Base-by-base conservation (phyloP, 1,284 basidiomycete species). In the Neonothopanus nambi region DNA sequence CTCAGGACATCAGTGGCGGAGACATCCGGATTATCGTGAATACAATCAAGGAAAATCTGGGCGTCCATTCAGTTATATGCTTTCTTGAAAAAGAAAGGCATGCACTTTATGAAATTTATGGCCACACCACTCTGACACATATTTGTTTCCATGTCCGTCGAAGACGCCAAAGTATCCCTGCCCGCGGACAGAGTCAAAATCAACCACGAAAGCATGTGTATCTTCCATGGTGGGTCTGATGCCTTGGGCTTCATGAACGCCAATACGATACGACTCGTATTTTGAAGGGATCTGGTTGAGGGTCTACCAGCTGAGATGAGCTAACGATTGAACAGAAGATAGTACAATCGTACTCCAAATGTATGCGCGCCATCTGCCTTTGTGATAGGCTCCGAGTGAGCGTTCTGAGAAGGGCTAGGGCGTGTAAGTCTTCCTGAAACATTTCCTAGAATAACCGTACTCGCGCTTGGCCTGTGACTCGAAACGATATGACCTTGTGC, bases 101-200 rank as follows among this genome's bases (percentile, higher is more conserved):
- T 60, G 15, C 17, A 85, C 86, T 69, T 89, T 78, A 64, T 93
- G 89, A 68, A 94, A 93, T 69, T 93, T 83, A 61, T 84, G 78
- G 12, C 91, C 90, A 66, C 92, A 94, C 91, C 91, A 94, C 66
- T 94, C 91, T 9, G 92, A 91, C 5, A 91, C 88, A 59, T 91
- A 85, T 64, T 91, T 93, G 33, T 91, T 91, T 0, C 92, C 91
- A 63, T 94, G 91, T 1, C 91, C 92, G 62, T 94, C 91, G 61
- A 93, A 94, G 38, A 94, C 83, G 6, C 89, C 90, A 67, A 92
- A 93, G 71, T 91, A 93, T 3, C 89, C 90, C 67, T 94, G 91
- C 0, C 91, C 91, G 45, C 79, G 79, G 3, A 94, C 77, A 30
- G 84, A 84, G 5, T 81, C 88, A 64, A 85, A 94, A 62, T 92